These are phyloP conservation scores for Paramyrothecium sp. DNA, from an alignment of 2,329 filamentous ascomycete species.

Conservation along the genomic window DNA sequence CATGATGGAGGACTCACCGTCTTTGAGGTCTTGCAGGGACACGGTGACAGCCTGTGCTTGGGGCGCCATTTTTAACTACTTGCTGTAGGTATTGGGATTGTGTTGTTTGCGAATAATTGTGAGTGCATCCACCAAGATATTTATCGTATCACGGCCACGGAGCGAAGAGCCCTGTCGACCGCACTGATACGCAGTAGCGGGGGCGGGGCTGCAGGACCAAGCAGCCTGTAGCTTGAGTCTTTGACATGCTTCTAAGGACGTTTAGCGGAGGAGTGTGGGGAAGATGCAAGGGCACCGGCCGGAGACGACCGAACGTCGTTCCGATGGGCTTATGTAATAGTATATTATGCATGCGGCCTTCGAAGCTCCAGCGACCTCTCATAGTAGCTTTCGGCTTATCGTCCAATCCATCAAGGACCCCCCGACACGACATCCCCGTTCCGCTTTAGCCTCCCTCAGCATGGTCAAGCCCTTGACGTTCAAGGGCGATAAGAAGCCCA, in stretches of 20 bases:
- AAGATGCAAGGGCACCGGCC: background rate
- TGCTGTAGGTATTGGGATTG: background rate
- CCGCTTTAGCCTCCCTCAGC: slow-evolving; percentile 15
- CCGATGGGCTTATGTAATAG: background rate
- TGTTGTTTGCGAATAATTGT: too few relatives aligned
- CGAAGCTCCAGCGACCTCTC: background rate
- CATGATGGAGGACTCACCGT: slow-evolving; percentile 39
- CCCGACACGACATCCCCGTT: background rate
- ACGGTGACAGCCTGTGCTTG: slow-evolving; percentile 58
- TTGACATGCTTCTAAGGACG: too few relatives aligned
- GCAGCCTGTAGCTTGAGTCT: too few relatives aligned
- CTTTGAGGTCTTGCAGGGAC: slow-evolving; percentile 59
- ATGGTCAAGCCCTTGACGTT: slow-evolving; percentile 92
- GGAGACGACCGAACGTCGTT: background rate
- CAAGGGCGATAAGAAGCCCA: slow-evolving; percentile 95
- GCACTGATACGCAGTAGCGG: background rate
- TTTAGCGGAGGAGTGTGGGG: background rate
- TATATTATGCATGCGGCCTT: background rate
- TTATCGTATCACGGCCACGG: background rate
- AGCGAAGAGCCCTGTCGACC: background rate
- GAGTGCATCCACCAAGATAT: background rate
- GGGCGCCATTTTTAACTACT: slow-evolving; percentile 35
- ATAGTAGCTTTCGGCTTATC: background rate
- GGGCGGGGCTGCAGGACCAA: background rate
- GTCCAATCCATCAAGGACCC: background rate